Conservation (phyloP, 768 basidiomycete species). For the Piloderma croceum region DNA sequence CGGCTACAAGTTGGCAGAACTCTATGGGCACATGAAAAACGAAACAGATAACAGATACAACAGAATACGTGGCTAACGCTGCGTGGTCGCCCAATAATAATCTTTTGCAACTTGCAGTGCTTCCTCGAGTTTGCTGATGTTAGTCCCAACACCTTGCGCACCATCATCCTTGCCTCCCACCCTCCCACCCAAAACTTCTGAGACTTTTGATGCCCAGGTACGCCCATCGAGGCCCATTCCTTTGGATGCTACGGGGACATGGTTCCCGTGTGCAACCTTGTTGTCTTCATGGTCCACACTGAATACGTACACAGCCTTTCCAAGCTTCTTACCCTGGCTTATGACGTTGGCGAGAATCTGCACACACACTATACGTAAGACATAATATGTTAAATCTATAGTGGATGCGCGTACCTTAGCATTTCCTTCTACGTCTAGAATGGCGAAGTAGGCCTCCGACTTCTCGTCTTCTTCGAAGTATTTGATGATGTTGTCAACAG, state of each 20-base stretch:
- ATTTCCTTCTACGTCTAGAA: slow-evolving; percentile 77
- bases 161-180: slow-evolving; percentile 94
- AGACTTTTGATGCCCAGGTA: slow-evolving; percentile 78
- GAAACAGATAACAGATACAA: no score
- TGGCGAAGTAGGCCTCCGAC: slow-evolving; percentile 62
- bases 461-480: slow-evolving; percentile 78
- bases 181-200: slow-evolving; percentile 85
- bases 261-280: slow-evolving; percentile 87
- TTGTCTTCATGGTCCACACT: slow-evolving; percentile 61
- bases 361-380: slow-evolving; percentile 5
- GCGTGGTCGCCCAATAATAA: no score
- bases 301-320: slow-evolving; percentile 86
- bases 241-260: slow-evolving; percentile 52
- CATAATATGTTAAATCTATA: not conserved
- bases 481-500: slow-evolving; percentile 58
- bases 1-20: no score
- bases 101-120: slow-evolving; percentile 56
- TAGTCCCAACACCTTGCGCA: slow-evolving; percentile 81
- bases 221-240: slow-evolving; percentile 76
- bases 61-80: no score
- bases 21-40: no score
- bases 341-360: slow-evolving; percentile 75
- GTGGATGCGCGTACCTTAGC: slow-evolving; percentile 53
- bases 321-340: slow-evolving; percentile 71
- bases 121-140: slow-evolving; percentile 56